A percentile compares a stretch with the other conserved stretches of the same genome.
Conservation (phyloP, 768 basidiomycete species). For the Rhodotorula taiwanensis region DNA sequence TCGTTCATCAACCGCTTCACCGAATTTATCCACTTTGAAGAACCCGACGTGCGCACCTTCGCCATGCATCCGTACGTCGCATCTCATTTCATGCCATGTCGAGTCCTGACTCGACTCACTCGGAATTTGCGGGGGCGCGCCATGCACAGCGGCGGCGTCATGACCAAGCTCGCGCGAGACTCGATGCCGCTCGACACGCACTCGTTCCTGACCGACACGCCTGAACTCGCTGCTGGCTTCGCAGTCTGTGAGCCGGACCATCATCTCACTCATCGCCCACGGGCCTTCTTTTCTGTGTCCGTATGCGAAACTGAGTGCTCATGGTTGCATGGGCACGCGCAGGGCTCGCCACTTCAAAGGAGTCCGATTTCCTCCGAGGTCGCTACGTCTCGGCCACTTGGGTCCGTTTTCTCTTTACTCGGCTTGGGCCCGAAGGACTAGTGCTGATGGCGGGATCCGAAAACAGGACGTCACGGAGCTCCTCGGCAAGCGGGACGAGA, state of each 20-base stretch:
- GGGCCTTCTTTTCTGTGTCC: too few species aligned
- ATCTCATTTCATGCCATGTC: too few species aligned
- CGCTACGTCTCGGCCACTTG: conserved; percentile 19
- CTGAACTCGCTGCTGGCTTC: conserved; percentile 12
- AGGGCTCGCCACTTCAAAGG: conserved; percentile 20
- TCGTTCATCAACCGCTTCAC: conserved; percentile 17
- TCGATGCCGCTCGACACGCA: conserved; percentile 16
- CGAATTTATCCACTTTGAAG: conserved; percentile 26
- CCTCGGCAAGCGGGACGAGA: conserved; percentile 6
- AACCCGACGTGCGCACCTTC: conserved; percentile 16
- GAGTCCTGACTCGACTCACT: background rate
- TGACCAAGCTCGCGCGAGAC: conserved; percentile 20
- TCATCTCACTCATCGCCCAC: too few species aligned
- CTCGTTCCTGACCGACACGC: conserved; percentile 1
- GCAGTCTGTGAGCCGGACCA: conserved; percentile 2
- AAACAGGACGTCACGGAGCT: conserved; percentile 18
- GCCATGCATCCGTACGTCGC: conserved; percentile 22
- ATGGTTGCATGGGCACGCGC: too few species aligned
- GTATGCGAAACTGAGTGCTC: too few species aligned
- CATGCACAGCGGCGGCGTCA: conserved; percentile 11
- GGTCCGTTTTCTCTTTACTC: background rate
- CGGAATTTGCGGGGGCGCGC: background rate
- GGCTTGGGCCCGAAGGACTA: too few species aligned
- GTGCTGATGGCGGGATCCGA: background rate
- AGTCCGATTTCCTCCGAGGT: conserved; percentile 21